Base-by-base conservation (phyloP, 1,284 basidiomycete genomes). In the Cutaneotrichosporon cavernicola region DNA sequence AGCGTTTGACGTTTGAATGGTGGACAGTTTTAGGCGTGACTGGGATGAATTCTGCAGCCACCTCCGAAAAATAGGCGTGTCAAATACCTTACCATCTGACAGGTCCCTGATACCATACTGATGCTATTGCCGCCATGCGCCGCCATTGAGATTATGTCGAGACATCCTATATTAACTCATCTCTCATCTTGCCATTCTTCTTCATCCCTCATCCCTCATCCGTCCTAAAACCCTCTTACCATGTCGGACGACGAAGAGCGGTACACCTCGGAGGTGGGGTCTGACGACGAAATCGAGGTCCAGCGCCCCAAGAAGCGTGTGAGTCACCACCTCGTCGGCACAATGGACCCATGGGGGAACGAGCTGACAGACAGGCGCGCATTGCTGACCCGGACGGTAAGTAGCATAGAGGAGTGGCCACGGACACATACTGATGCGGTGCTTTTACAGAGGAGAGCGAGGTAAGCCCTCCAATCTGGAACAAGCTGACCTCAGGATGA, bases 311-410 rank as follows among this genome's bases (percentile, higher is more conserved):
- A 69, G 63, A 77, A 77, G 69, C 67, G 75, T 67, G 76, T 77
- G 63, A 70, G 75, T 70, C 31, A 43, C 47, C n/a, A 11, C 43
- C 56, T 16, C 26, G 26, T 49, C 21, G 9, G 22, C 36, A 51
- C 18, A 30, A 32, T 5, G 7, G 22, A 9, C 8, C 26, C 9
- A 14, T 34, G n/a, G n/a, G 16, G 13, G 26, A 10, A 26, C 18
- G 4, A 26, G 46, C 58, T 50, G 21, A 22, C 47, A 11, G n/a
- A 26, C 61, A 78, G 75, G 64, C 76, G 13, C 70, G 77, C 62
- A 63, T 70, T 11, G 65, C 62, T 1, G 76, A 76, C 66, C 74
- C 76, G n/a, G 74, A 79, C 61, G 76, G 74, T 72, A 56, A 67
- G 70, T 36, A 52, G 38, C 22, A 18, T 13, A 2, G n/a, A 26